These are phyloP conservation scores for Aspergillus ochraceoroseus DNA, from an alignment of 2,329 filamentous ascomycete species.

Conservation along the genomic window DNA sequence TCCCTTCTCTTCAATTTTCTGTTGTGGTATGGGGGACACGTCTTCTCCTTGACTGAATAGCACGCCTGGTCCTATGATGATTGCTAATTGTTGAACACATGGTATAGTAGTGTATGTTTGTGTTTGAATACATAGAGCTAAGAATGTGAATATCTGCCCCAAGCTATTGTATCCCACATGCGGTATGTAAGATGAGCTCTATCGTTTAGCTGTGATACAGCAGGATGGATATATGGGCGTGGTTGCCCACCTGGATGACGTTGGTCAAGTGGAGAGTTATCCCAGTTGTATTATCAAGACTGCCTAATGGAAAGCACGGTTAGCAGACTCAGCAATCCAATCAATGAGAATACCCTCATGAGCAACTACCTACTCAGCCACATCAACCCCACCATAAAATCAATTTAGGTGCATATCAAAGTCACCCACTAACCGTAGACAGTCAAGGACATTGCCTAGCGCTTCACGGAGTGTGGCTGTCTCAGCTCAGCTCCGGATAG, in stretches of 20 bases:
- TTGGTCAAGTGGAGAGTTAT: slow-evolving; percentile 20
- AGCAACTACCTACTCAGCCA: slow-evolving; percentile 9
- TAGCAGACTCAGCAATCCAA: too few species aligned
- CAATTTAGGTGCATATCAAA: slow-evolving; percentile 1
- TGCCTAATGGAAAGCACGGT: slow-evolving; percentile 1
- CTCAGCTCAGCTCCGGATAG: slow-evolving; percentile 6
- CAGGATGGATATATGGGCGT: slow-evolving; percentile 37
- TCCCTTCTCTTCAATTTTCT: too few species aligned
- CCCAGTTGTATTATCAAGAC: slow-evolving; percentile 10
- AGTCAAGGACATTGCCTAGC: slow-evolving; percentile 2
- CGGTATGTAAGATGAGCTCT: too few species aligned
- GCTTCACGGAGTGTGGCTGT: slow-evolving; percentile 11
- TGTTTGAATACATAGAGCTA: too few species aligned
- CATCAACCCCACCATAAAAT: slow-evolving; percentile 2
- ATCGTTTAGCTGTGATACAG: slow-evolving; percentile 32
- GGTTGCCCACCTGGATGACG: slow-evolving; percentile 21
- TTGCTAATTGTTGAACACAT: too few species aligned
- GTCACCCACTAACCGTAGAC: background rate
- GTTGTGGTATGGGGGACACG: too few species aligned
- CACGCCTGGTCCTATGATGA: too few species aligned
- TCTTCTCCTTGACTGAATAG: too few species aligned
- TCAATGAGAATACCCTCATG: background rate
- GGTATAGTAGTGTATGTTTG: too few species aligned
- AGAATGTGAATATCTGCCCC: too few species aligned
- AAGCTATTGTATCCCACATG: too few species aligned